Conservation (phyloP, 768 basidiomycete species). For the Trametes punicea region DNA sequence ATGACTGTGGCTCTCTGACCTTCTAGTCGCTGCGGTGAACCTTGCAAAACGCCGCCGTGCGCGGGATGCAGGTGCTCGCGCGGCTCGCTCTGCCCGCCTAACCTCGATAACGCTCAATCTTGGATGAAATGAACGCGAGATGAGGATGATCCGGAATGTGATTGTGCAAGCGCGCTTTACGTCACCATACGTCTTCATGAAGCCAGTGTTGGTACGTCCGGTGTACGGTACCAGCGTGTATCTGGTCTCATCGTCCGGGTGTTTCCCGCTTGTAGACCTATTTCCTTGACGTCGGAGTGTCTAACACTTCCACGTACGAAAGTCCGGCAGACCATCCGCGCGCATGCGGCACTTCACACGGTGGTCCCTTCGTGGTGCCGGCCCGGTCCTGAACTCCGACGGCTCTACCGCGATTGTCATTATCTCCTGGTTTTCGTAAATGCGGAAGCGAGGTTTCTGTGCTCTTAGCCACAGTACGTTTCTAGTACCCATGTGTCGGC, state of each 20-base stretch:
- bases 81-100: not conserved
- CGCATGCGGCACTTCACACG: constrained; percentile 3
- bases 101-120: not conserved
- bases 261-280: not conserved
- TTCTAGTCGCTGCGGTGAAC: not conserved
- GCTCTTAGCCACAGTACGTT: constrained; percentile 9
- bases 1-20: not conserved
- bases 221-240: constrained; percentile 8
- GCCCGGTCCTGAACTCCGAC: constrained; percentile 6
- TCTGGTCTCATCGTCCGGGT: constrained; percentile 2
- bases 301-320: not conserved
- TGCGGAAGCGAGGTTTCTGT: constrained; percentile 6
- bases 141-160: constrained; percentile 4
- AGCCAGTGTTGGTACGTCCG: constrained; percentile 6
- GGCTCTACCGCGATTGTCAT: not conserved
- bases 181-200: constrained; percentile 2
- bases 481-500: not conserved
- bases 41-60: not conserved
- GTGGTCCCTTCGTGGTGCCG: not conserved
- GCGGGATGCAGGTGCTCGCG: too few relatives aligned
- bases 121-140: not conserved
- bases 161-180: not conserved
- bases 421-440: not conserved
- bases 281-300: too few relatives aligned
- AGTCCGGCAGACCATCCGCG: constrained; percentile 7